Evolutionary conservation across 2,329 filamentous ascomycete genomes (phyloP).

Genomic region (Aquanectria penicillioides): DNA sequence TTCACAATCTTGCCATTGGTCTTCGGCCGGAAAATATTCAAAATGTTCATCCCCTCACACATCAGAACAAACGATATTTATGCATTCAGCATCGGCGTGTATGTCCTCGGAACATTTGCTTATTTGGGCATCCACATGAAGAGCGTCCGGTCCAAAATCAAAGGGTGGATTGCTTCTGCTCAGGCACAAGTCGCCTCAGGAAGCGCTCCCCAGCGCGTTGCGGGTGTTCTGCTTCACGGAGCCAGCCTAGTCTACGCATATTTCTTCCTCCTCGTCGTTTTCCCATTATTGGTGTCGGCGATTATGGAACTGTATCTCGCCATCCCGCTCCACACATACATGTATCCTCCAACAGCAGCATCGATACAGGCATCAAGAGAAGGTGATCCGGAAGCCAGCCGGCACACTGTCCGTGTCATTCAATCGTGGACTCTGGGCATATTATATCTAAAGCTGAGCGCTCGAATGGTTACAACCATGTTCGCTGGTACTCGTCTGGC

Average conservation of each 20-base stretch:
- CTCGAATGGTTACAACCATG: conserved; percentile 73
- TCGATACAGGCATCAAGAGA: conserved; percentile 41
- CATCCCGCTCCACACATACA: conserved; percentile 85
- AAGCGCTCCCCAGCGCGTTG: conserved; percentile 36
- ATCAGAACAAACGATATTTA: conserved; percentile 93
- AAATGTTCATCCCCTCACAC: conserved; percentile 74
- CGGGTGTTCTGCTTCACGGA: conserved; percentile 44
- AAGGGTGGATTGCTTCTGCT: conserved; percentile 41
- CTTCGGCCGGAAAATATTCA: conserved; percentile 83
- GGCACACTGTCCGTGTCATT: conserved; percentile 84
- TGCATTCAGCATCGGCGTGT: conserved; percentile 91
- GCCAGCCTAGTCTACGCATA: conserved; percentile 77
- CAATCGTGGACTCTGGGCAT: conserved; percentile 95
- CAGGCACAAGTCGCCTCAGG: conserved; percentile 36
- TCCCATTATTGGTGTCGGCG: conserved; percentile 82
- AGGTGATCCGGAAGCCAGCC: conserved; percentile 40
- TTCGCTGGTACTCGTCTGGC: conserved; percentile 77
- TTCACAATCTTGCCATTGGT: conserved; percentile 88
- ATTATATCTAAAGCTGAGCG: conserved; percentile 84
- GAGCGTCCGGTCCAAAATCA: conserved; percentile 47
- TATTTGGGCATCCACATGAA: conserved; percentile 69
- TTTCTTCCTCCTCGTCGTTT: conserved; percentile 76
- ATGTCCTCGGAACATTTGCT: conserved; percentile 74
- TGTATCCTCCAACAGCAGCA: conserved; percentile 55
- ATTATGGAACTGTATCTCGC: conserved; percentile 89